Conservation (phyloP, 495 filamentous ascomycete genomes). For the Penicillium salamii region DNA sequence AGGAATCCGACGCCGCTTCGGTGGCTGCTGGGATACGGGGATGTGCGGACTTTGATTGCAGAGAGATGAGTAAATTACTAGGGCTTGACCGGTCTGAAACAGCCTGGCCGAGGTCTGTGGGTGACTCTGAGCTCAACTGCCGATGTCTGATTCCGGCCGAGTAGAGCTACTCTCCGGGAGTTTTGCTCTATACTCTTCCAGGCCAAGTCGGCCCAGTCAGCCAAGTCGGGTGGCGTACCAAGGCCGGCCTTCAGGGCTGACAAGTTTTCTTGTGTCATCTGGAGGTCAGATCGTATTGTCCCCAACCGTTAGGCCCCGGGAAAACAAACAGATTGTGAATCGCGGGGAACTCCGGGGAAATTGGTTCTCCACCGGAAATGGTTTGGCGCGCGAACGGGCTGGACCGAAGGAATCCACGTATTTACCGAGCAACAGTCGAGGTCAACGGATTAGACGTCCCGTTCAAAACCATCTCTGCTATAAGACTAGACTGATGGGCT, state of each 20-base stretch:
- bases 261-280: not conserved
- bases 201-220: conserved; percentile 1
- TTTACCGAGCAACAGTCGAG: too few species aligned
- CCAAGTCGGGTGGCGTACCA: conserved; percentile 9
- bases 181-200: not conserved
- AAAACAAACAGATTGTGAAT: too few species aligned
- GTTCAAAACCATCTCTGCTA: too few species aligned
- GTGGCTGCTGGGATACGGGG: not conserved
- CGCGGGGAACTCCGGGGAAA: too few species aligned
- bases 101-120: not conserved
- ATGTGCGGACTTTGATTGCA: not conserved
- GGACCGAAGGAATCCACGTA: too few species aligned
- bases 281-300: too few species aligned
- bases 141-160: not conserved
- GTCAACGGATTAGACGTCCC: too few species aligned
- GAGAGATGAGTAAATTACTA: not conserved
- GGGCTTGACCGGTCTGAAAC: not conserved
- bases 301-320: too few species aligned
- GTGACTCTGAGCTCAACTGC: not conserved
- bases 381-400: too few species aligned
- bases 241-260: not conserved
- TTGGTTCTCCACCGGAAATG: too few species aligned
- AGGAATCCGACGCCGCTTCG: not conserved
- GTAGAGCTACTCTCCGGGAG: not conserved
- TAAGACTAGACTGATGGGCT: too few species aligned